phyloP scores from a whole-genome alignment of 148 eudicot genomes.

The Vaccinium macrocarpon region DNA sequence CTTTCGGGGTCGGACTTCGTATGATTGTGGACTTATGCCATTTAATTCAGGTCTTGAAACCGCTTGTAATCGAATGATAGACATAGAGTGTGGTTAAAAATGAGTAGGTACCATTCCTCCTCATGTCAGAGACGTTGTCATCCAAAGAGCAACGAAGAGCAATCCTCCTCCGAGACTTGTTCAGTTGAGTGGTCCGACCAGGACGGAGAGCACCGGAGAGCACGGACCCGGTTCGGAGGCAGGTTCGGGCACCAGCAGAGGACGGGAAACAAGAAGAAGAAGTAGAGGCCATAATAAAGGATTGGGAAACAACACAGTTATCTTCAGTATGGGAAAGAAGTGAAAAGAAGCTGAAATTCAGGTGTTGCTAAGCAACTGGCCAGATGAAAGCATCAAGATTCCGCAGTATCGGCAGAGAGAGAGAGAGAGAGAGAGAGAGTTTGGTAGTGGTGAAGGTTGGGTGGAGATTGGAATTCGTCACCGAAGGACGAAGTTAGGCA shows the following conservation, averaged over 20 bases:
- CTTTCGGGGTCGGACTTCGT: too few relatives aligned
- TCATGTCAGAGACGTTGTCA: conserved; percentile 81
- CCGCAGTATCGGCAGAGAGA: not conserved
- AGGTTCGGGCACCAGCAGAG: conserved; percentile 16
- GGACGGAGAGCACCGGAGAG: conserved; percentile 18
- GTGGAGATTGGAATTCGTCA: not conserved
- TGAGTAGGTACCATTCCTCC: conserved; percentile 55
- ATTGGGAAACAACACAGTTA: not conserved
- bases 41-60: too few relatives aligned
- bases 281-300: conserved; percentile 27
- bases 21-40: too few relatives aligned
- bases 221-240: conserved; percentile 17
- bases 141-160: conserved; percentile 68
- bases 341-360: not conserved
- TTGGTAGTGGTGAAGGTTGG: conserved; percentile 4
- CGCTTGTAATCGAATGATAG: too few relatives aligned
- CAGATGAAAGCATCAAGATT: not conserved
- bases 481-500: too few relatives aligned
- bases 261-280: conserved; percentile 53
- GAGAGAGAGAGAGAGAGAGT: not conserved
- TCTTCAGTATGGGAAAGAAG: not conserved
- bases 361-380: not conserved
- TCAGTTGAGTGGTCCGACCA: conserved; percentile 13
- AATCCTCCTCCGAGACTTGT: conserved; percentile 26
- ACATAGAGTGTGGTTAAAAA: not conserved